phyloP scores from a whole-genome alignment of 768 basidiomycete species.

The Suillus subalutaceus region DNA sequence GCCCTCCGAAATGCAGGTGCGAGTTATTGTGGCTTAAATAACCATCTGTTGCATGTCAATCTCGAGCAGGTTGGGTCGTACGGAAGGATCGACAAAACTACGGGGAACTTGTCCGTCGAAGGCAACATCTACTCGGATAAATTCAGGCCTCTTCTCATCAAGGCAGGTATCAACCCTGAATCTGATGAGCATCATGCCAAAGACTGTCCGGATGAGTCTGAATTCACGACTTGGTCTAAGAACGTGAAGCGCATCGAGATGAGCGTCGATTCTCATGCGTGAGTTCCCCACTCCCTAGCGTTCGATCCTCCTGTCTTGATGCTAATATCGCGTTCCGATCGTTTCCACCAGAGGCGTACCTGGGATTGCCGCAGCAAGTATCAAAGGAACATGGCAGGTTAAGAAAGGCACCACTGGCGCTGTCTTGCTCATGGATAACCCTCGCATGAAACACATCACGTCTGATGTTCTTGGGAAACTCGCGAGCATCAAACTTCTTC shows the following conservation, averaged over 20 bases:
- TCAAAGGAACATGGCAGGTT: constrained; percentile 30
- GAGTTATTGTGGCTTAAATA: neutral
- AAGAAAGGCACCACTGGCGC: constrained; percentile 21
- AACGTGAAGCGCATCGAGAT: constrained; percentile 14
- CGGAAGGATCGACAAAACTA: constrained; percentile 25
- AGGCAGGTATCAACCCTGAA: neutral
- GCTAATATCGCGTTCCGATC: neutral
- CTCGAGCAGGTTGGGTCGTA: constrained; percentile 22
- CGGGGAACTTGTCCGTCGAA: constrained; percentile 25
- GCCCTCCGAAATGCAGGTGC: constrained; percentile 24
- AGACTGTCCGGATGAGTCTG: constrained; percentile 12
- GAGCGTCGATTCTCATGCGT: constrained; percentile 13
- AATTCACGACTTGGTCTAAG: constrained; percentile 16
- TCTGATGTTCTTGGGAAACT: constrained; percentile 18
- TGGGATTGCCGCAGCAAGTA: constrained; percentile 24
- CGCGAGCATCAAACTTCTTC: constrained; percentile 14
- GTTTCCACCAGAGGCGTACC: neutral
- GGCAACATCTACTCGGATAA: constrained; percentile 18
- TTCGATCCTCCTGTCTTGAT: neutral
- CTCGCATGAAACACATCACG: constrained; percentile 13
- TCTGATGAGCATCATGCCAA: constrained; percentile 14
- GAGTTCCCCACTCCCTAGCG: constrained; percentile 1
- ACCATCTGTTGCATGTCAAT: neutral
- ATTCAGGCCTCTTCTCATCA: neutral
- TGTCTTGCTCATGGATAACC: constrained; percentile 24